Base-by-base conservation (phyloP, 176 grass and related monocot species). In the Carex littledalei region DNA sequence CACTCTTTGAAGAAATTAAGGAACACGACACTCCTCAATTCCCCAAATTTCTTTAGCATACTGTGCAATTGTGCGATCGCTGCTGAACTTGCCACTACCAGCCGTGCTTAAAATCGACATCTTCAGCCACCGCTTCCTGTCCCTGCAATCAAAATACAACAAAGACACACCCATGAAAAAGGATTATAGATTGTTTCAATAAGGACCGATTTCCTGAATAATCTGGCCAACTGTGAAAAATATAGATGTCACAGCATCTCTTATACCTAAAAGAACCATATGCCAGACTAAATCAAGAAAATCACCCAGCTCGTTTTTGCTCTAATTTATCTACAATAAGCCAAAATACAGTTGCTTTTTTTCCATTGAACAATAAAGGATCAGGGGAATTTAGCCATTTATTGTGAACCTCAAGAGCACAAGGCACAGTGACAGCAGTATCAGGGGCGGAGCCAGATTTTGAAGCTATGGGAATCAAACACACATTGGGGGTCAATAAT, bases 71-170 rank as follows among this genome's bases (percentile, higher is more conserved):
- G 96, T 99, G 14, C 96, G 93, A 71, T 99, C 96, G 2, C 96
- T 99, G 91, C 96, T 99, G 81, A 99, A 99, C 82, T 99, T 95
- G 64, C 96, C 93, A 56, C 93, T 95, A 10, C 93, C 96, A 59
- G 93, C 93, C n/a, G 96, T 99, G 90, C 91, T 99, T 84, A 95
- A 67, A 31, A 99, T 95, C 11, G 93, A 99, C 96, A 95, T 99
- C 81, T 95, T 99, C 35, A 69, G 82, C 96, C 96, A 99, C 83
- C 69, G 90, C 73, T 94, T 99, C 83, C 87, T 87, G 81, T 99
- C 93, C 85, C 96, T 95, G 88, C 57, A 56, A 95, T 58, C 21
- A 69, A 49, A 78, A 78, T 16, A 56, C 6, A 78, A 56, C 26
- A 52, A 57, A 72, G 13, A 57, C 4, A 56, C 21, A 18, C 5